phyloP scores from a whole-genome alignment of 148 eudicot genomes.

The Rhododendron griersonianum region DNA sequence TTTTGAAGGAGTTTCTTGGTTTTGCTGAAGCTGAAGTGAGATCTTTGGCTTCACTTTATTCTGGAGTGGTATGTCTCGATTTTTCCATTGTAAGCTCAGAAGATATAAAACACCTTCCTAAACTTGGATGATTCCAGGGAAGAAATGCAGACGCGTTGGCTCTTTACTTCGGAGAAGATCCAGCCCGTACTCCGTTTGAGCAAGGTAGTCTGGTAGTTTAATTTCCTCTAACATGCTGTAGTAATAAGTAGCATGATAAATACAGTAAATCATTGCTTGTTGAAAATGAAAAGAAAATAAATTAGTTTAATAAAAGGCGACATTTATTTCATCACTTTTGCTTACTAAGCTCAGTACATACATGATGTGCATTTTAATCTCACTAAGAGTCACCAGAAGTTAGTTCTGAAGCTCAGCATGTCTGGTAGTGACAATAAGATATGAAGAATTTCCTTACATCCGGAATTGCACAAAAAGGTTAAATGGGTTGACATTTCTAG shows the following conservation, averaged over 20 bases:
- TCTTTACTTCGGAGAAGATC: conserved; percentile 95
- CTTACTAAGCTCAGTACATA: background rate
- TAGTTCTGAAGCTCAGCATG: background rate
- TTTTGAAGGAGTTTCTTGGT: conserved; percentile 59
- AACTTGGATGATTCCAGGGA: conserved; percentile 47
- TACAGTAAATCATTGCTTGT: background rate
- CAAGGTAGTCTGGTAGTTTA: conserved; percentile 52
- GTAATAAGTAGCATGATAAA: background rate
- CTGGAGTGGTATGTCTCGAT: conserved; percentile 61
- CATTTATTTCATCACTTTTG: no score
- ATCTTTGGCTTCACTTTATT: conserved; percentile 70
- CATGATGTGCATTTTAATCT: background rate
- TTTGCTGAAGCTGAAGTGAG: conserved; percentile 85
- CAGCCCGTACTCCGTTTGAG: conserved; percentile 83
- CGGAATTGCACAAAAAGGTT: no score
- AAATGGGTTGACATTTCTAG: background rate
- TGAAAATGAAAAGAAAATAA: background rate
- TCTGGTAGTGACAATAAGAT: background rate
- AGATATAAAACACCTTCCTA: background rate
- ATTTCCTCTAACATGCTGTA: background rate
- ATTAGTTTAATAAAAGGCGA: background rate
- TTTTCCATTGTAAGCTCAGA: background rate
- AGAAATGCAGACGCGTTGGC: conserved; percentile 83
- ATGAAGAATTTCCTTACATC: no score
- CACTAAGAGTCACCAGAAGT: background rate